Evolutionary conservation across 768 basidiomycete species (phyloP), one percentile per base, ranked within the genome.

Genomic region (Jaapia argillacea): DNA sequence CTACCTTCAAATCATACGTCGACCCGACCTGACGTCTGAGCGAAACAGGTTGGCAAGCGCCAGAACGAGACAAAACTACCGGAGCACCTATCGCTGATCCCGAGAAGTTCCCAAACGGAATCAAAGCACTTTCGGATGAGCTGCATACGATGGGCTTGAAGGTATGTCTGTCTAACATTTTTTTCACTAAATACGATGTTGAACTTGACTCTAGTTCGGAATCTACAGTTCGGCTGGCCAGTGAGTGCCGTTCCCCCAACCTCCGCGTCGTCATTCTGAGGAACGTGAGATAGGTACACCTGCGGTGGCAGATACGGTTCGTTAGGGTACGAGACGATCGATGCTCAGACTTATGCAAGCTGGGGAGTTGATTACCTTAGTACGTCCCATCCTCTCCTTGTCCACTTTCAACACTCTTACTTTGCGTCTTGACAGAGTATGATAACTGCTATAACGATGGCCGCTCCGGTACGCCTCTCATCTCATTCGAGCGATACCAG

Each of bases 401-500:
- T 31, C 23, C 6, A 12, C 2, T 3, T n/a, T 33, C 5, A 13
- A 2, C 18, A 42, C 22, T n/a, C 14, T 18, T 1, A 35, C 50
- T 14, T 22, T 5, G 24, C 18, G 7, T 23, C 26, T 41, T 10
- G n/a, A 20, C 25, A 44, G 58, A 67, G 47, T 67, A 67, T 42
- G 65, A 67, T 48, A 67, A 67, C 38, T 67, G 65, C 55, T 63
- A 51, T 49, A 67, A 66, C 50, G 60, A 65, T 44, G 65, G 65
- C 10, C 60, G 52, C 10, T 41, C 61, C 2, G 65, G 65, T 7
- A 61, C 58, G 4, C 62, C 62, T 6, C 43, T 46, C 36, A 55
- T 65, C 37, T 65, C 65, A 1, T 10, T 10, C 10, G 10, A 16
- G 28, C 10, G 16, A 16, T 33, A 33, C 16, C 10, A 16, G 28